Conservation (phyloP, 257 asterid genomes). For the Nemophila menziesii region DNA sequence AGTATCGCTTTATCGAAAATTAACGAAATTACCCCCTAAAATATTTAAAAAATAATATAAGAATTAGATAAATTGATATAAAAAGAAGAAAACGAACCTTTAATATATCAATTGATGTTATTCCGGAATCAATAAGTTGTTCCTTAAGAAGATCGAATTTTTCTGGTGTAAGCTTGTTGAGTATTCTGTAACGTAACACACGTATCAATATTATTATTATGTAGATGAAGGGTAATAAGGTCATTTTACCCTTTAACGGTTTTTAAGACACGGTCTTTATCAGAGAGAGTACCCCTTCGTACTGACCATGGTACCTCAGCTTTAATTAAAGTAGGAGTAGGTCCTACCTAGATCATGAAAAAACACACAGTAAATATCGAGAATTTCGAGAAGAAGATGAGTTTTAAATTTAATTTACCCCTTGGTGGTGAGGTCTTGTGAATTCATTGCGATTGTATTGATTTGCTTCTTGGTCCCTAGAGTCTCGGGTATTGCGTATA, state of each 20-base stretch:
- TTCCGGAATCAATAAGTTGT: conserved; percentile 5
- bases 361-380: neutral
- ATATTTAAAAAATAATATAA: neutral
- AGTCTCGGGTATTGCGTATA: conserved; percentile 39
- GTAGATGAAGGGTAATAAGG: neutral
- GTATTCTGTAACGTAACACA: conserved; percentile 2
- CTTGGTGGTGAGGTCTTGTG: conserved; percentile 45
- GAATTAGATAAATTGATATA: neutral
- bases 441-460: conserved; percentile 23
- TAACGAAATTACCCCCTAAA: conserved; percentile 5
- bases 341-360: neutral
- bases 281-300: conserved; percentile 6
- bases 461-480: conserved; percentile 11
- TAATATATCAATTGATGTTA: conserved; percentile 6
- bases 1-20: conserved; percentile 8
- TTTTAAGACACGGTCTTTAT: conserved; percentile 6
- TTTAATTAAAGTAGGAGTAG: conserved; percentile 4
- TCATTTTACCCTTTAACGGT: conserved; percentile 6
- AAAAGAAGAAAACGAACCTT: neutral
- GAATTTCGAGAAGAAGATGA: neutral
- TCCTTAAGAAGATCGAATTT: conserved; percentile 9
- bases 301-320: conserved; percentile 10
- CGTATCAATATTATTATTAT: neutral
- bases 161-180: conserved; percentile 8
- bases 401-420: conserved; percentile 13